Evolutionary conservation across 306 rosid genomes (phyloP).

Genomic region (Vigna reflexopilosa): DNA sequence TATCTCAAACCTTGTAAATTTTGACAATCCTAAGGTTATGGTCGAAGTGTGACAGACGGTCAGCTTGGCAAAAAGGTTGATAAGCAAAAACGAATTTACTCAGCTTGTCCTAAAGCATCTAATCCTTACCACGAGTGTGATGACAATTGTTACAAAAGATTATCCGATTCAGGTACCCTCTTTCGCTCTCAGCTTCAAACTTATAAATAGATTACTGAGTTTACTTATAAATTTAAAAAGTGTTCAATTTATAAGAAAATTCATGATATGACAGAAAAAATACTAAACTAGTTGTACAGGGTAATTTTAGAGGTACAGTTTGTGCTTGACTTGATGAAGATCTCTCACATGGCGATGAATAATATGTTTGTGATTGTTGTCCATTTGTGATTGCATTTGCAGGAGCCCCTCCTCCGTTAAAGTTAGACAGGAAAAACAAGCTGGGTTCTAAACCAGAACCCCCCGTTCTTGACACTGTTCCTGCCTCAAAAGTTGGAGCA

Average conservation of each 20-base stretch:
- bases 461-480: constrained; percentile 53
- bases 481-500: constrained; percentile 43
- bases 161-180: constrained; percentile 52
- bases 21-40: constrained; percentile 37
- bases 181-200: neutral
- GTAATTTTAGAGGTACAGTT: no score
- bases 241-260: no score
- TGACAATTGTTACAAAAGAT: constrained; percentile 48
- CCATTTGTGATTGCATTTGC: constrained; percentile 48
- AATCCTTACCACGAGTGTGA: constrained; percentile 67
- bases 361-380: constrained; percentile 22
- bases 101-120: constrained; percentile 57
- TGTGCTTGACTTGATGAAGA: neutral
- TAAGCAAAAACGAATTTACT: constrained; percentile 38
- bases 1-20: neutral
- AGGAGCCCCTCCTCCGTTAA: constrained; percentile 64
- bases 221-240: no score
- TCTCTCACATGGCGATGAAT: neutral
- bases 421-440: constrained; percentile 58
- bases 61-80: constrained; percentile 45
- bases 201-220: no score
- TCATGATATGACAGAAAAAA: no score
- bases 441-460: constrained; percentile 60
- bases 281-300: no score
- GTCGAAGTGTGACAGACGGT: constrained; percentile 48